These are phyloP conservation scores for Raffaelea albimanens DNA, from an alignment of 2,329 filamentous ascomycete species.

Conservation along the genomic window DNA sequence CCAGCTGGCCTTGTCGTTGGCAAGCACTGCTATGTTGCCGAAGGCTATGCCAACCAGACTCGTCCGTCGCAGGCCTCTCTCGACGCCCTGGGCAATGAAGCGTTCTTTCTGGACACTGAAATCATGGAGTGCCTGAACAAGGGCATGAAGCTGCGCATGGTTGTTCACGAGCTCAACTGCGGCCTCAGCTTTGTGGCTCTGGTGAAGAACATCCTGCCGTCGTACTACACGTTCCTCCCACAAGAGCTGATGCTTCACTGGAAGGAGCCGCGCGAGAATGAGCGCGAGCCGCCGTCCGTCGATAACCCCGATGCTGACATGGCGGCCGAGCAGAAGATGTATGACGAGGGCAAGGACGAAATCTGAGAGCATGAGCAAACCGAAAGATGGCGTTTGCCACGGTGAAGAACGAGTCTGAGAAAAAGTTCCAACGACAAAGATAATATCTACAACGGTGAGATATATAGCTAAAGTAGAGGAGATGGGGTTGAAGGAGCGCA, in stretches of 20 bases:
- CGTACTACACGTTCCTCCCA: constrained; percentile 55
- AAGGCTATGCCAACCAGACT: constrained; percentile 35
- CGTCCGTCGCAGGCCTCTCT: constrained; percentile 21
- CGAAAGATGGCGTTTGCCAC: too few relatives aligned
- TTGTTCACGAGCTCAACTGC: constrained; percentile 45
- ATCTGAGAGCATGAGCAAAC: not conserved
- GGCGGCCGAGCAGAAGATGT: constrained; percentile 8
- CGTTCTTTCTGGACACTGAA: constrained; percentile 60
- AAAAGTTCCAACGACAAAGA: too few relatives aligned
- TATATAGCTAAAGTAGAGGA: too few relatives aligned
- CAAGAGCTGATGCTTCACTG: constrained; percentile 62
- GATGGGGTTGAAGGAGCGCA: too few relatives aligned
- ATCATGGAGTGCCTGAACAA: constrained; percentile 41
- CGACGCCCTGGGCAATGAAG: constrained; percentile 15
- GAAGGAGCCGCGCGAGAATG: constrained; percentile 42
- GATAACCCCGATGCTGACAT: constrained; percentile 25
- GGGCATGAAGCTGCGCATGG: constrained; percentile 54
- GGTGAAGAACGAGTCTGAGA: too few relatives aligned
- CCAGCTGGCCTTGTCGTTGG: constrained; percentile 36
- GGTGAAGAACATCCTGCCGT: constrained; percentile 43
- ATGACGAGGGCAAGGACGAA: constrained; percentile 11
- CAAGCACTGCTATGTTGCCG: constrained; percentile 34
- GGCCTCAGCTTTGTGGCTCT: constrained; percentile 57
- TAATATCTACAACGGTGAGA: too few relatives aligned
- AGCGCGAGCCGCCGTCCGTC: constrained; percentile 36